Conservation (phyloP, 2,329 filamentous ascomycete species). For the Teratosphaeria epicoccoides region DNA sequence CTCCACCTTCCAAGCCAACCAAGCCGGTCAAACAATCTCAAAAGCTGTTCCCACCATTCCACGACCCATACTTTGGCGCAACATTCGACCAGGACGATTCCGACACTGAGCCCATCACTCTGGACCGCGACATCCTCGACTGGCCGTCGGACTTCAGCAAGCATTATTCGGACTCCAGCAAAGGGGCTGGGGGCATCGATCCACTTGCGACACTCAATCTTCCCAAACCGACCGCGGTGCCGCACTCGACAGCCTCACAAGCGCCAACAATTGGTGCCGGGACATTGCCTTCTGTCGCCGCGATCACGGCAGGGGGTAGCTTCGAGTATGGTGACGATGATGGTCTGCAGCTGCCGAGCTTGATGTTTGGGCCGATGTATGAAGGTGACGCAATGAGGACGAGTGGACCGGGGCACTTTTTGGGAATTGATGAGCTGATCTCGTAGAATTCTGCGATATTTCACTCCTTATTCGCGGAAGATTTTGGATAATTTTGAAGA, state of each 20-base stretch:
- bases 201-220: slow-evolving; percentile 18
- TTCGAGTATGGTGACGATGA: slow-evolving; percentile 1
- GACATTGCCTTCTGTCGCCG: slow-evolving; percentile 12
- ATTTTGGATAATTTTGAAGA: no score
- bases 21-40: slow-evolving; percentile 1
- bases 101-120: slow-evolving; percentile 19
- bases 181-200: slow-evolving; percentile 11
- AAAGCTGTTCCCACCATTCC: slow-evolving; percentile 14
- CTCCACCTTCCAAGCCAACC: not conserved
- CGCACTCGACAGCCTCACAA: not conserved
- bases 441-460: no score
- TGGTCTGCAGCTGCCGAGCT: slow-evolving; percentile 20
- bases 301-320: slow-evolving; percentile 7
- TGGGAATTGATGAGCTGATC: slow-evolving; percentile 16
- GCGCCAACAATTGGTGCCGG: not conserved
- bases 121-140: slow-evolving; percentile 27
- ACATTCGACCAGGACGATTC: slow-evolving; percentile 14
- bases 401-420: slow-evolving; percentile 9
- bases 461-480: no score
- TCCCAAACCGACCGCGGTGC: slow-evolving; percentile 7
- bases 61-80: slow-evolving; percentile 21
- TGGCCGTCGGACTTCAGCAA: slow-evolving; percentile 12
- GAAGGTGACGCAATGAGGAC: slow-evolving; percentile 7
- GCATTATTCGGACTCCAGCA: not conserved
- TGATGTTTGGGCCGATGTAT: slow-evolving; percentile 12